Percentiles rank a stretch among this genome's conserved stretches.
These are phyloP conservation scores for Schrenkiella parvula DNA, from an alignment of 345 rosid genomes.

Conservation along the genomic window DNA sequence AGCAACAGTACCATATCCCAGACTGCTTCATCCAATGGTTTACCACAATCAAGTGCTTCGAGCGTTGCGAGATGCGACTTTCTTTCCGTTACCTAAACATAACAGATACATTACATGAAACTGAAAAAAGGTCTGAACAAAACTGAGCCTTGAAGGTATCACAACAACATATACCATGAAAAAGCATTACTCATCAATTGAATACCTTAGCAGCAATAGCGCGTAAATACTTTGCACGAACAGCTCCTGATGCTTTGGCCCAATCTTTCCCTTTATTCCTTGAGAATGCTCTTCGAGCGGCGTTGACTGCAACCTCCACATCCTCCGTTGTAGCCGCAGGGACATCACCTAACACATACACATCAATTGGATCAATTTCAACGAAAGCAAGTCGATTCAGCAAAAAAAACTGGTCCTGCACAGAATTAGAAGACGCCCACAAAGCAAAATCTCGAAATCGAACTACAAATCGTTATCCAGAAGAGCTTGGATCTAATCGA, in stretches of 20 bases:
- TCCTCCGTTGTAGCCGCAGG: slow-evolving; percentile 93
- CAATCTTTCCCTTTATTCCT: slow-evolving; percentile 80
- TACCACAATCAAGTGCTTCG: slow-evolving; percentile 83
- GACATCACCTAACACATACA: slow-evolving; percentile 53
- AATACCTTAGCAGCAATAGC: slow-evolving; percentile 94
- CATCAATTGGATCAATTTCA: neutral
- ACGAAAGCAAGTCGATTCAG: neutral
- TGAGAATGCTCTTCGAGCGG: slow-evolving; percentile 70
- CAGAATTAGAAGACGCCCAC: neutral
- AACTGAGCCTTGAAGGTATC: neutral
- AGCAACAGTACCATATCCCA: slow-evolving; percentile 74
- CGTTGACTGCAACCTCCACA: slow-evolving; percentile 86
- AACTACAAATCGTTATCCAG: neutral
- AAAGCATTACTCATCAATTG: neutral
- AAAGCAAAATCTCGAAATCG: neutral
- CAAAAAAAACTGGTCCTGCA: neutral
- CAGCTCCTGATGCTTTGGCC: slow-evolving; percentile 73
- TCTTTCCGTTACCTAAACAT: slow-evolving; percentile 63
- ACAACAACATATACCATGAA: neutral
- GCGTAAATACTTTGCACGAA: slow-evolving; percentile 87
- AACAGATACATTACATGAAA: neutral
- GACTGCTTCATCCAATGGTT: slow-evolving; percentile 85
- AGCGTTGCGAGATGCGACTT: slow-evolving; percentile 69
- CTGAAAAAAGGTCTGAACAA: neutral
- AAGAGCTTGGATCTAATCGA: neutral